These are phyloP conservation scores for Kwoniella sp. DNA, from an alignment of 768 basidiomycete genomes.

Conservation along the genomic window DNA sequence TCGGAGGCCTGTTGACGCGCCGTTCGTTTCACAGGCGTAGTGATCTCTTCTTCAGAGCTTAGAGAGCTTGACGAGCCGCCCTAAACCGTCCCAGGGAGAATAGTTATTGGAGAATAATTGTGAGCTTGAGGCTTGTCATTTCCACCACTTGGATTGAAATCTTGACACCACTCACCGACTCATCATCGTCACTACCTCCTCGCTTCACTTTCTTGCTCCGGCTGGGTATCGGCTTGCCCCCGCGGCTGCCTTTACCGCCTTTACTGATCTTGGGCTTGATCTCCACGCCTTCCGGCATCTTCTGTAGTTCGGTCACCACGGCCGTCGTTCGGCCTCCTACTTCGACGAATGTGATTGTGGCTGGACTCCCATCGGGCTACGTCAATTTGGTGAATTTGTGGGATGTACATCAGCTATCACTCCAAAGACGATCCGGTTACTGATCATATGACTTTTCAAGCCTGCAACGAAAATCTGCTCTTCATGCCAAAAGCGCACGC, in stretches of 20 bases:
- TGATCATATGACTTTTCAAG: too few relatives aligned
- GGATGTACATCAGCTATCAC: too few relatives aligned
- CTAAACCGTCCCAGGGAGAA: conserved; percentile 1
- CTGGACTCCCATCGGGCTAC: conserved; percentile 70
- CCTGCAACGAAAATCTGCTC: too few relatives aligned
- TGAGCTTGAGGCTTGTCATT: neutral
- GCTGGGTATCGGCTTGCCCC: neutral
- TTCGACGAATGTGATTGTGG: conserved; percentile 72
- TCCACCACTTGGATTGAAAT: neutral
- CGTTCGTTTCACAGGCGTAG: conserved; percentile 23
- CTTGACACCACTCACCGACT: conserved; percentile 1
- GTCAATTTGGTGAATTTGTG: neutral
- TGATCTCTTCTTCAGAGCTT: conserved; percentile 1
- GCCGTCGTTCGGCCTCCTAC: conserved; percentile 79
- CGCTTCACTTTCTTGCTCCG: neutral
- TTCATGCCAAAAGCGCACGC: too few relatives aligned
- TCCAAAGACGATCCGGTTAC: neutral
- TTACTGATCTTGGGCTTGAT: conserved; percentile 49
- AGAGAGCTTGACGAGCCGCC: conserved; percentile 1
- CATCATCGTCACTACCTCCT: conserved; percentile 28
- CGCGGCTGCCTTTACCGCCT: conserved; percentile 33
- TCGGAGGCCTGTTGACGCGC: conserved; percentile 31
- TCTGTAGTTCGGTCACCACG: conserved; percentile 68
- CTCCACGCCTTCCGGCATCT: conserved; percentile 53
- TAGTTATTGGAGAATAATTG: neutral